phyloP scores from a whole-genome alignment of 306 rosid species.

The Pyrus betulifolia region DNA sequence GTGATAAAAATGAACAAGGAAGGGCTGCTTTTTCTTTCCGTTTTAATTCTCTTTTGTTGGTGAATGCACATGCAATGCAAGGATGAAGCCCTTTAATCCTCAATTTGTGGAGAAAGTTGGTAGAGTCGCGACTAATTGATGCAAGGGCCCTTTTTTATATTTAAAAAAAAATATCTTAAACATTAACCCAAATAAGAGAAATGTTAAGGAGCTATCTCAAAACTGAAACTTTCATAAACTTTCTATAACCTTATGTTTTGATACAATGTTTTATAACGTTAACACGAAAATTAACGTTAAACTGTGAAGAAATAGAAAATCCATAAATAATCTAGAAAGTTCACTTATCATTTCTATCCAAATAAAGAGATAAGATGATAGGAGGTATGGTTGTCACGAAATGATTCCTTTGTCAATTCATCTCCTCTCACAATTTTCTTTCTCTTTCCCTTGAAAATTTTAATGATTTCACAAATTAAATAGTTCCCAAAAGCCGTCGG shows the following conservation, averaged over 20 bases:
- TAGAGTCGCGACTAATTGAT: background rate
- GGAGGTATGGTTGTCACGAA: background rate
- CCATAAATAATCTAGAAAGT: no score
- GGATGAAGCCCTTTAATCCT: background rate
- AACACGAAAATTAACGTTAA: rapidly evolving
- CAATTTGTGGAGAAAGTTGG: background rate
- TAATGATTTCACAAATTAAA: background rate
- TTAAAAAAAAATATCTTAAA: background rate
- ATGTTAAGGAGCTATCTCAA: no score
- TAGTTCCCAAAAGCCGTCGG: background rate
- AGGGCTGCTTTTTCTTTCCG: background rate
- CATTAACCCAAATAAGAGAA: background rate
- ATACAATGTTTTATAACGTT: no score
- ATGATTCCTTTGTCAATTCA: background rate
- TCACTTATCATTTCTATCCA: no score
- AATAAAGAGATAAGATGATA: background rate
- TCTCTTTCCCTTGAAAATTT: background rate
- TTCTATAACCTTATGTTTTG: no score
- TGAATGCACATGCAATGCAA: conserved; percentile 1
- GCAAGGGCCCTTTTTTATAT: background rate
- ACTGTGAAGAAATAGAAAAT: no score
- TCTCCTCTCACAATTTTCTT: background rate
- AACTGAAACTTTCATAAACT: rapidly evolving
- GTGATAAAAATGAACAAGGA: background rate
- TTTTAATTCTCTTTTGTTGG: background rate